Evolutionary conservation across 345 rosid genomes (phyloP).

Genomic region (Murraya koenigii): DNA sequence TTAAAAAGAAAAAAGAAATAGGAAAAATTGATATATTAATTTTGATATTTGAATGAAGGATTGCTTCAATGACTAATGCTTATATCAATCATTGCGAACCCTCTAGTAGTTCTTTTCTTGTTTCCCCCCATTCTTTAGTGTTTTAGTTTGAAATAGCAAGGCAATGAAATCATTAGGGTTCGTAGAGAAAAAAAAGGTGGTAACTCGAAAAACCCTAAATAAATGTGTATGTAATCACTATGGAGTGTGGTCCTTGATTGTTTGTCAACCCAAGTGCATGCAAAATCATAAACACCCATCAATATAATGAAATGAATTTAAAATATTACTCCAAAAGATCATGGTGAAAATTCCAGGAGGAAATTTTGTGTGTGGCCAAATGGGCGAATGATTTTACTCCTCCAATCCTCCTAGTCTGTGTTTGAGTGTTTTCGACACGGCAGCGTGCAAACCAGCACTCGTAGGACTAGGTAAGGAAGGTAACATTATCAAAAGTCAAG

Average conservation of each 20-base stretch:
- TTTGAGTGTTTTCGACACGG: background rate
- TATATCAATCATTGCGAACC: background rate
- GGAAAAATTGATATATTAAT: background rate
- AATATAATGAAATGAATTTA: background rate
- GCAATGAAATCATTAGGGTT: background rate
- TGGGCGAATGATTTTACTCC: background rate
- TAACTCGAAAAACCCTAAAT: background rate
- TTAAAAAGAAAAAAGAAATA: background rate
- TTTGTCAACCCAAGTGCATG: conserved; percentile 2
- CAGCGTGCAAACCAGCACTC: background rate
- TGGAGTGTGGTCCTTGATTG: background rate
- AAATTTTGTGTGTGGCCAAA: background rate
- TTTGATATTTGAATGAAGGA: background rate
- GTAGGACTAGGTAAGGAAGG: background rate
- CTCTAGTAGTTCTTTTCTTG: too few relatives aligned
- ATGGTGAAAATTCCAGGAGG: background rate
- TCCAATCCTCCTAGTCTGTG: background rate
- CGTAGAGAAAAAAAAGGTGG: background rate
- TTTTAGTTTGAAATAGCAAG: background rate
- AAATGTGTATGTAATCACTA: background rate
- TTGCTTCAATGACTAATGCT: background rate
- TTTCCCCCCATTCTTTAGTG: background rate
- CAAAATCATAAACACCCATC: conserved; percentile 9
- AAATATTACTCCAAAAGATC: too few relatives aligned
- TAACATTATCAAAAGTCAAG: background rate